Base-by-base conservation (phyloP, 179 eudicot species). In the Spinacia oleracea region DNA sequence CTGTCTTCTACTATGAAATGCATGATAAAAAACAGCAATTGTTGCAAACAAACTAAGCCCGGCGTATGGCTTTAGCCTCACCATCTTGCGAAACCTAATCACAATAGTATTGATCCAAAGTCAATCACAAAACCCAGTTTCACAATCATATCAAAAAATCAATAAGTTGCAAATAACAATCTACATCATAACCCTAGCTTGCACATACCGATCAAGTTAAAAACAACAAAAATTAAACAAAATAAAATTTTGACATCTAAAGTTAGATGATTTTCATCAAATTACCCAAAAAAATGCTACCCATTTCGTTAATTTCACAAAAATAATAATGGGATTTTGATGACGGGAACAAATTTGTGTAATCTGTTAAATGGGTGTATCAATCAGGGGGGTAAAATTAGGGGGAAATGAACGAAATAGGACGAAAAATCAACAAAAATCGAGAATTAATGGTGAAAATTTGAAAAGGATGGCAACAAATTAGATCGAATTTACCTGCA, bases 1-100 rank as follows among this genome's bases (percentile, higher is more conserved):
- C 83, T 96, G 99, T 71, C 87, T 89, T 87, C 97, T 90, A 69
- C 89, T 96, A 80, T 89, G 92, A 87, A 96, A 96, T 20, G 90
- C 99, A 79, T 92, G 98, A 76, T 94, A 94, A 11, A 94, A 76
- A 76, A 92, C 92, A 31, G 85, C 96, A 46, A 89, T 65, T 15
- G 98, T 88, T 34, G 94, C 94, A 56, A 91, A 67, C 68, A 96
- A 70, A 83, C 99, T 96, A 50, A 96, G 42, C 31, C 90, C 90
- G 3, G 91, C 97, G 76, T 96, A 96, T 6, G 98, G 92, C 59
- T 83, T 93, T 79, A 96, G 83, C 88, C 88, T 91, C 86, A 94
- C 91, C 98, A 94, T 96, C 84, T 86, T 85, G 70, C 25, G 23
- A 12, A 68, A 16, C 38, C 67, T 77, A 56, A n/a, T n/a, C 10